Percentiles rank a stretch among this genome's conserved stretches.
Conservation (phyloP, 169 alveolate species). For the Plasmodium malariae region DNA sequence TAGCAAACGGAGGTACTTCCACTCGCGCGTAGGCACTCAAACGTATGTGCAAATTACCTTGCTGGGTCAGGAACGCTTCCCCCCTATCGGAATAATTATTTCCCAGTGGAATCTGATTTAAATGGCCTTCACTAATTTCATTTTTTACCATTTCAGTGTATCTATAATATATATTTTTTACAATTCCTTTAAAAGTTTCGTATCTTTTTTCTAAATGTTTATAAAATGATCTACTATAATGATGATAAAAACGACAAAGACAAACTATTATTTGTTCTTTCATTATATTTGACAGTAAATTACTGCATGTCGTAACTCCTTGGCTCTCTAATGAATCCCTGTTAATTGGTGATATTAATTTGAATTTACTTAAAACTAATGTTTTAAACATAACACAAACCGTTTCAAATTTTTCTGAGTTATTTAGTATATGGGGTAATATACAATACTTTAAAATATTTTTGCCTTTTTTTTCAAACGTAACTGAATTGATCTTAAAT, state of each 20-base stretch:
- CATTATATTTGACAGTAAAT: slow-evolving; percentile 42
- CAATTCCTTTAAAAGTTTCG: slow-evolving; percentile 34
- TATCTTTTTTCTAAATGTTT: slow-evolving; percentile 50
- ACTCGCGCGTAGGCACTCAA: too few relatives aligned
- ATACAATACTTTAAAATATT: slow-evolving; percentile 94
- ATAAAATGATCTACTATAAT: slow-evolving; percentile 19
- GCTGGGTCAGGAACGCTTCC: neutral
- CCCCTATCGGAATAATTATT: too few relatives aligned
- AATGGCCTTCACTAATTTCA: slow-evolving; percentile 40
- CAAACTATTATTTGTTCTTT: slow-evolving; percentile 45
- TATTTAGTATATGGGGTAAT: slow-evolving; percentile 93
- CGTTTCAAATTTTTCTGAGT: slow-evolving; percentile 95
- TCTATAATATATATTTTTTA: slow-evolving; percentile 53
- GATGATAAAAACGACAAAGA: slow-evolving; percentile 3
- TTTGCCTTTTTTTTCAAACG: slow-evolving; percentile 96
- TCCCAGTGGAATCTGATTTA: slow-evolving; percentile 17
- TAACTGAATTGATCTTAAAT: slow-evolving; percentile 91
- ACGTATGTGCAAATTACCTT: too few relatives aligned
- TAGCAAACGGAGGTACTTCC: too few relatives aligned
- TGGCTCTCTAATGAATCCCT: slow-evolving; percentile 59
- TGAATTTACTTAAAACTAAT: slow-evolving; percentile 93
- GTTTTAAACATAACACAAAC: slow-evolving; percentile 96
- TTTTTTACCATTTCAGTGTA: slow-evolving; percentile 37
- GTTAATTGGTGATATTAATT: slow-evolving; percentile 82
- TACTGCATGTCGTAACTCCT: slow-evolving; percentile 75